These are phyloP conservation scores for Pelargonium cotyledonis DNA, from an alignment of 441 rosid species.

Conservation along the genomic window DNA sequence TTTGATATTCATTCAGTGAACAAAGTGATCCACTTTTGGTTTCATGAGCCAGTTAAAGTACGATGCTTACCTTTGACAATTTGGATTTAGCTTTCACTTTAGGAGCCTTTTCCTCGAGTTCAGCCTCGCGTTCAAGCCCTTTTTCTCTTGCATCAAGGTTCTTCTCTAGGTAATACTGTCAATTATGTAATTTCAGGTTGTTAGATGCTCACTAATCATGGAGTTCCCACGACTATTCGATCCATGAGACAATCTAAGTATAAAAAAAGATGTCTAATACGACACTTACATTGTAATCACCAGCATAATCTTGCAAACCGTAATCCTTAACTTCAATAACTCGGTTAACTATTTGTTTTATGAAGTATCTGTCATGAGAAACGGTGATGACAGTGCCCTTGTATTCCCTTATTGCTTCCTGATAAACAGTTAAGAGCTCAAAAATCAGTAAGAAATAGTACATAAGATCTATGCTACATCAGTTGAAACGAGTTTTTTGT, in stretches of 20 bases:
- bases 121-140: slow-evolving; percentile 70
- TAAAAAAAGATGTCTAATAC: background rate
- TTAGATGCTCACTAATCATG: background rate
- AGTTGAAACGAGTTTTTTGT: background rate
- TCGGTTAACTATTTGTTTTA: slow-evolving; percentile 91
- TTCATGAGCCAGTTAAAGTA: background rate
- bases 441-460: slow-evolving; percentile 6
- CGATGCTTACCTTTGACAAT: slow-evolving; percentile 65
- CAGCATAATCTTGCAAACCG: slow-evolving; percentile 66
- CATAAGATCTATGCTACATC: background rate
- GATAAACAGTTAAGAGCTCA: slow-evolving; percentile 17
- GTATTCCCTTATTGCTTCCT: slow-evolving; percentile 92
- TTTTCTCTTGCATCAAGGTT: slow-evolving; percentile 74
- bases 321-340: slow-evolving; percentile 72
- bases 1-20: background rate
- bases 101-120: slow-evolving; percentile 77
- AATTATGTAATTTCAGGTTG: slow-evolving; percentile 2
- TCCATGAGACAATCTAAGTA: background rate
- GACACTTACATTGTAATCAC: slow-evolving; percentile 68
- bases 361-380: slow-evolving; percentile 86
- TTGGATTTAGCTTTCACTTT: slow-evolving; percentile 89
- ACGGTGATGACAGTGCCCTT: slow-evolving; percentile 76
- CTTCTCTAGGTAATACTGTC: slow-evolving; percentile 86
- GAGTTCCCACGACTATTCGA: background rate
- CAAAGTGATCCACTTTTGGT: background rate